phyloP scores from a whole-genome alignment of 2,329 filamentous ascomycete species.

The Dothistroma septosporum region DNA sequence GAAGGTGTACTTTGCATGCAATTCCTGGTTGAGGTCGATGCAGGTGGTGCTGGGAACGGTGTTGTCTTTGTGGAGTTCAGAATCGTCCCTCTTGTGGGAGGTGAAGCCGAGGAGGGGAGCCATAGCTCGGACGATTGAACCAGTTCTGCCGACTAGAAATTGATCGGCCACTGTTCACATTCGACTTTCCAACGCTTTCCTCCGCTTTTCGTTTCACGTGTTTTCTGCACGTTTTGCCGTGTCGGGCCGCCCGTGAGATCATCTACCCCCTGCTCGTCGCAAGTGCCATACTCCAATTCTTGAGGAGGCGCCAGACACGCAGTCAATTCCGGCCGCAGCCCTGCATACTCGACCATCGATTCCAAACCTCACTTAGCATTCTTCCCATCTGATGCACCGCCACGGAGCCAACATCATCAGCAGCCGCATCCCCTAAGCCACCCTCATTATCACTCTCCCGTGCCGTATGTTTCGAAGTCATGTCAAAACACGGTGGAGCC shows the following conservation, averaged over 20 bases:
- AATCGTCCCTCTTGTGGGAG: conserved; percentile 68
- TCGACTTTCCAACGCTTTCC: too few species aligned
- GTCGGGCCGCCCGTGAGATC: neutral
- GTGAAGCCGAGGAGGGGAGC: conserved; percentile 49
- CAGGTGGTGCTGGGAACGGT: conserved; percentile 29
- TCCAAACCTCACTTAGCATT: neutral
- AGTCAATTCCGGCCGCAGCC: too few species aligned
- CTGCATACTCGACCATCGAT: neutral
- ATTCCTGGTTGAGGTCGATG: conserved; percentile 87
- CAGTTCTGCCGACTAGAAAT: neutral
- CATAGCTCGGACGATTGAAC: conserved; percentile 10
- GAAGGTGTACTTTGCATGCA: conserved; percentile 91
- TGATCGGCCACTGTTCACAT: neutral
- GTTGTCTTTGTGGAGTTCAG: conserved; percentile 77
- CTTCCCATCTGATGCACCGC: neutral
- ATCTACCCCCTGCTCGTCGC: neutral
- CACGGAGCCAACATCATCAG: neutral
- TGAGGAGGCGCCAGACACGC: neutral
- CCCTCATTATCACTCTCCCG: neutral
- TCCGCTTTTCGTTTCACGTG: too few species aligned
- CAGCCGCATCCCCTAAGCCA: neutral
- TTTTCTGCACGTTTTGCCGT: too few species aligned
- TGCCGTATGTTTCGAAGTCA: neutral
- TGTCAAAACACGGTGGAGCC: neutral
- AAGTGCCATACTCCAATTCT: neutral